phyloP scores from a whole-genome alignment of 2,329 filamentous ascomycete genomes.

The Magnaporthales sp. region DNA sequence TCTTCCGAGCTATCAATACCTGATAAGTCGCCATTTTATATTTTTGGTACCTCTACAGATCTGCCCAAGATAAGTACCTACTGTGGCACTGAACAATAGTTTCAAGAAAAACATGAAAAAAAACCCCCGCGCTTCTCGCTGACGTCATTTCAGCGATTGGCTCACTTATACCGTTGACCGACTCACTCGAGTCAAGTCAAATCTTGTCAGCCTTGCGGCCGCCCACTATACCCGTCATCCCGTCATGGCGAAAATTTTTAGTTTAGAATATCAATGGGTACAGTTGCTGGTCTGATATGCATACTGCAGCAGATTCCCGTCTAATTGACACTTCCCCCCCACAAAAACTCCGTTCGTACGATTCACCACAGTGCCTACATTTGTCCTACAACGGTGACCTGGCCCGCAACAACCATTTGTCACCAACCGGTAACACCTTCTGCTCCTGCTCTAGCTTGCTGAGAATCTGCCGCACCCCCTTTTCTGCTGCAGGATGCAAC shows the following conservation, averaged over 20 bases:
- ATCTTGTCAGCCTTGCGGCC: neutral
- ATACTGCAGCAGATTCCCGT: neutral
- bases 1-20: neutral
- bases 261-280: neutral
- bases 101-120: too few relatives aligned
- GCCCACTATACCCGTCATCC: neutral
- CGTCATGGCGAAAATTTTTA: neutral
- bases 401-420: conserved; percentile 33
- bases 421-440: conserved; percentile 38
- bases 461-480: conserved; percentile 70
- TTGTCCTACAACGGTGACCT: conserved; percentile 29
- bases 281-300: neutral
- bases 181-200: neutral
- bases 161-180: neutral
- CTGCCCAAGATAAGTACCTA: neutral
- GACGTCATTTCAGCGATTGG: neutral
- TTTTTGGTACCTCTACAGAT: neutral
- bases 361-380: neutral
- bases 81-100: too few relatives aligned
- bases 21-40: neutral
- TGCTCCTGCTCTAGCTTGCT: conserved; percentile 70
- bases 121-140: neutral
- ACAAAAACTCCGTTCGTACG: neutral
- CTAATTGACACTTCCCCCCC: neutral
- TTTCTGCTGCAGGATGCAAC: conserved; percentile 67